These are phyloP conservation scores for Chaetomiaceae sp. DNA, from an alignment of 2,329 filamentous ascomycete species.

Conservation along the genomic window DNA sequence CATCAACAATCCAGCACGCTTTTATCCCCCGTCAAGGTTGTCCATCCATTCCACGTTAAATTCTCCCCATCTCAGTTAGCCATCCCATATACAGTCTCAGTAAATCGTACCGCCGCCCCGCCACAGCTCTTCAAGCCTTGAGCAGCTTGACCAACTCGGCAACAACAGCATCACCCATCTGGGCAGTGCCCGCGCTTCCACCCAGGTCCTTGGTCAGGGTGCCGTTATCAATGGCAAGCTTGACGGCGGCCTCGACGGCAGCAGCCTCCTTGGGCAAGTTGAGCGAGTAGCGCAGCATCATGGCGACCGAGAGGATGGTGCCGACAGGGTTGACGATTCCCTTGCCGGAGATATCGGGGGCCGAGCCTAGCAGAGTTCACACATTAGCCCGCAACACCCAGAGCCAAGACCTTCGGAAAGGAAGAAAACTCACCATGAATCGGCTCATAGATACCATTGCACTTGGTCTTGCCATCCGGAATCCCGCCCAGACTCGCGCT, in stretches of 20 bases:
- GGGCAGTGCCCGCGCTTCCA: constrained; percentile 65
- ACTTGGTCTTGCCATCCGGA: constrained; percentile 76
- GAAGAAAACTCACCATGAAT: constrained; percentile 68
- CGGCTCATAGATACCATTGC: constrained; percentile 95
- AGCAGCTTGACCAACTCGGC: constrained; percentile 68
- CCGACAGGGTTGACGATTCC: constrained; percentile 90
- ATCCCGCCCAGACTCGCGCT: constrained; percentile 83
- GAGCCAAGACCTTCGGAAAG: no score
- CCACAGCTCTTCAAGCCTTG: constrained; percentile 32
- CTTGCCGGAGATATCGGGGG: constrained; percentile 88
- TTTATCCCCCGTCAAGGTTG: neutral
- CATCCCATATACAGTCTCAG: neutral
- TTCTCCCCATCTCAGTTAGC: neutral
- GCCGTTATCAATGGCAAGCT: constrained; percentile 72
- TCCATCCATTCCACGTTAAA: neutral
- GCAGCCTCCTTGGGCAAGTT: constrained; percentile 71
- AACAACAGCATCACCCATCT: constrained; percentile 75
- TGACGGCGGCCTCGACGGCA: constrained; percentile 76
- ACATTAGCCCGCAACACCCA: no score
- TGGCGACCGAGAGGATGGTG: constrained; percentile 84
- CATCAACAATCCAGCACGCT: neutral
- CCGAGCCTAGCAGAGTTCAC: constrained; percentile 56
- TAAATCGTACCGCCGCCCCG: neutral
- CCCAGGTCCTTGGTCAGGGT: constrained; percentile 81
- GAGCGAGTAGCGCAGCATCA: constrained; percentile 95